Evolutionary conservation across 2,329 filamentous ascomycete species (phyloP).

Genomic region (Fusarium falciforme): DNA sequence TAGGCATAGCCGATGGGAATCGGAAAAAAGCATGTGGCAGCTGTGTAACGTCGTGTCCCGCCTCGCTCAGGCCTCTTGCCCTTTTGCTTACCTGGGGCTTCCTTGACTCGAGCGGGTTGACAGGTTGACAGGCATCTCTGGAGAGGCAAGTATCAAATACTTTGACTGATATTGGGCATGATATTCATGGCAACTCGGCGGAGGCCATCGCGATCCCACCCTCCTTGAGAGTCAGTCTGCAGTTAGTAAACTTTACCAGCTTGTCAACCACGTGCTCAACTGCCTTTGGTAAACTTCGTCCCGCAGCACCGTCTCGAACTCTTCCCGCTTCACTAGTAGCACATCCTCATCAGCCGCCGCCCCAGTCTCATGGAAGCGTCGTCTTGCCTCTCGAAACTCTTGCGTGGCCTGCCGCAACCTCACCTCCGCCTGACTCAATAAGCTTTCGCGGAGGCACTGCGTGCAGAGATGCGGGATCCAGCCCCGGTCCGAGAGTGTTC

Average conservation of each 20-base stretch:
- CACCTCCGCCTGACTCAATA: constrained; percentile 13
- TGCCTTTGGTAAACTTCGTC: constrained; percentile 38
- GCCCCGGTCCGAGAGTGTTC: constrained; percentile 48
- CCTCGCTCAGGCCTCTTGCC: constrained; percentile 13
- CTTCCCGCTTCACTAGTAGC: constrained; percentile 28
- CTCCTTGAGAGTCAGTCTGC: constrained; percentile 2
- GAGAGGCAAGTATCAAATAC: constrained; percentile 27
- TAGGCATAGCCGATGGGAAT: constrained; percentile 11
- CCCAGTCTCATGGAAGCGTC: constrained; percentile 16
- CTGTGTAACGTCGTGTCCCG: constrained; percentile 14
- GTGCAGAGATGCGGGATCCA: constrained; percentile 41
- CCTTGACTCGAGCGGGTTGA: constrained; percentile 28
- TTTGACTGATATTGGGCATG: constrained; percentile 1
- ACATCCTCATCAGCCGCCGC: constrained; percentile 24
- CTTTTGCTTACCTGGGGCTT: constrained; percentile 11
- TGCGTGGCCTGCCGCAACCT: constrained; percentile 22
- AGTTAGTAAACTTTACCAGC: constrained; percentile 29
- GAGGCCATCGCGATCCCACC: neutral
- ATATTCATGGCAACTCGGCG: neutral
- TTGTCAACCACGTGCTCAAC: constrained; percentile 40
- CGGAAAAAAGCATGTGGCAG: constrained; percentile 15
- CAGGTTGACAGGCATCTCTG: constrained; percentile 4
- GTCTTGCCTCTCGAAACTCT: constrained; percentile 27
- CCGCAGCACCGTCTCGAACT: constrained; percentile 36
- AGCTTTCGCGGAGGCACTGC: constrained; percentile 23